phyloP scores from a whole-genome alignment of 345 rosid species.

The Bruguiera gymnorhiza region DNA sequence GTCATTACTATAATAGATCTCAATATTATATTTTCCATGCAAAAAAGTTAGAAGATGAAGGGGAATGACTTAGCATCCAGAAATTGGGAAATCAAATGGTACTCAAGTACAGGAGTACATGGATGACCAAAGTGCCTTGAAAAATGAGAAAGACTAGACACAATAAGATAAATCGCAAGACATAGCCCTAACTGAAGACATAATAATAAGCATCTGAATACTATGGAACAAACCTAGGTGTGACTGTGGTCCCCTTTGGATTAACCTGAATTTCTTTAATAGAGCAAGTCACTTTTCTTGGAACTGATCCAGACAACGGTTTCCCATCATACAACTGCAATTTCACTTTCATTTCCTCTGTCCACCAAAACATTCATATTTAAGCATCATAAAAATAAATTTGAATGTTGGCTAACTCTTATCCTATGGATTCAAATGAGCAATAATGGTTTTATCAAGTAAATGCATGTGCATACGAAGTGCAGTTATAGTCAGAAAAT shows the following conservation, averaged over 20 bases:
- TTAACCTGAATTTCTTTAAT: constrained; percentile 64
- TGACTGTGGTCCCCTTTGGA: constrained; percentile 58
- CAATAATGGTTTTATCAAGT: too few relatives aligned
- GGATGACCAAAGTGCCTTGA: too few relatives aligned
- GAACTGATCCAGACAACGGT: constrained; percentile 72
- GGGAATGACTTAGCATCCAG: not conserved
- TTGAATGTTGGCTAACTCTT: too few relatives aligned
- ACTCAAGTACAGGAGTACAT: too few relatives aligned
- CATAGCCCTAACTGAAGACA: not conserved
- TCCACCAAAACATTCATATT: constrained; percentile 16
- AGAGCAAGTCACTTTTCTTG: constrained; percentile 70
- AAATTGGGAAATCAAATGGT: not conserved
- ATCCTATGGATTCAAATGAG: too few relatives aligned
- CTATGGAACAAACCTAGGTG: constrained; percentile 55
- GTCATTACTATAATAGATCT: not conserved
- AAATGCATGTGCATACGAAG: too few relatives aligned
- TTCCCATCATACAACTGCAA: constrained; percentile 72
- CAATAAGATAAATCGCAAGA: too few relatives aligned
- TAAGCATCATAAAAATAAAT: not conserved
- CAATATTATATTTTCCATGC: too few relatives aligned
- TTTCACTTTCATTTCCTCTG: constrained; percentile 85
- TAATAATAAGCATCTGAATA: constrained; percentile 1
- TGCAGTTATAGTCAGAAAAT: too few relatives aligned
- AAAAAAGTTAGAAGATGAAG: not conserved
- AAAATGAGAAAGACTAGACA: too few relatives aligned